Base-by-base conservation (phyloP, 192 early-diverging fungal genomes). In the Umbelopsis isabellina region DNA sequence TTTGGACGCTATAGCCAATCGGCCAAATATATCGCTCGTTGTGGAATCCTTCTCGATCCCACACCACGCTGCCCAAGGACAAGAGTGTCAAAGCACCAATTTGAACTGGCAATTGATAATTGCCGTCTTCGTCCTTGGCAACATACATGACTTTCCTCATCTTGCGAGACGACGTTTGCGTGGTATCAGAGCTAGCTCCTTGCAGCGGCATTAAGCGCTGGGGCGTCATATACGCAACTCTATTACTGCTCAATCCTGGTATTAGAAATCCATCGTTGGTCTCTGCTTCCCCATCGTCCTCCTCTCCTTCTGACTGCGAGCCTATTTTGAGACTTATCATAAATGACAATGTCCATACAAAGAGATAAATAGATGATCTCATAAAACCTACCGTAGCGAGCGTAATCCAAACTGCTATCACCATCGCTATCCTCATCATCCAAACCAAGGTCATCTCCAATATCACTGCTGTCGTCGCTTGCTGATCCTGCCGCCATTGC, bases 1-100 rank as follows among this genome's bases (percentile, higher is more conserved):
- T 81, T 69, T 84, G 77, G 8, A 85, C 82, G n/a, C 74, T 84
- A 77, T 92, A 95, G 18, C 93, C 93, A 16, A 94, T 81, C 0
- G 93, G 93, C 76, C 80, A 95, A 33, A 95, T 92, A 73, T 95
- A 92, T 48, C 92, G 83, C 67, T 93, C 91, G 68, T 80, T 90
- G 73, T 95, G 93, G 75, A 87, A 95, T 0, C 78, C 72, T 50
- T 81, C 50, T 12, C 82, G 80, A 70, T 91, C 86, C 49, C 70
- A 82, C 2, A 90, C 75, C 27, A 95, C 80, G 2, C 41, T 68
- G 37, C 93, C 93, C 27, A 93, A 79, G 55, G 66, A 71, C 20
- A 88, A 75, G 33, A 97, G 80, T 5, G 91, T 94, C 20, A 95
- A 83, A 9, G 92, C 85, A 10, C 95, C 96, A 23, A 94, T 82